Evolutionary conservation across 495 filamentous ascomycete genomes (phyloP), one percentile per base, ranked within the genome.

Genomic region (Gamarada debralockiae): DNA sequence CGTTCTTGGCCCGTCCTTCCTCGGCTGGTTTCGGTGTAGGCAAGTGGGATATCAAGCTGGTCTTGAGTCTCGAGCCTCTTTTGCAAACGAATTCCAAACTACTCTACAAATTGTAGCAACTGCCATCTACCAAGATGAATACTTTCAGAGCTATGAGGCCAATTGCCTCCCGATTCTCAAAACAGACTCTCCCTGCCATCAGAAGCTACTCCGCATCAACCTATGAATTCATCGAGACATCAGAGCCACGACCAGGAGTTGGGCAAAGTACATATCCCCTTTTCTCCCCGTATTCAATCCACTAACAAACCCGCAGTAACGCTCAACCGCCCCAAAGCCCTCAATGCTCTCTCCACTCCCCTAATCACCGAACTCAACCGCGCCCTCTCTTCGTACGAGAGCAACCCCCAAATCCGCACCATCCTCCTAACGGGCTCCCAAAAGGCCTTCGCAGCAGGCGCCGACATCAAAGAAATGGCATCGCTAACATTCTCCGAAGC

Each of bases 381-480:
- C 50, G 90, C 90, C 23, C 82, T 98, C 55, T 72, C 67, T 53
- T 73, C 77, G 43, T 81, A 93, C 70, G 86, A 95, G 60, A 62
- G 76, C 45, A 81, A 88, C 61, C 78, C 83, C 44, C 67, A 71
- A 47, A 84, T 90, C 57, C 79, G 84, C 27, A 84, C 85, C 40
- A 87, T 96, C 56, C 72, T 98, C 43, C 81, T 98, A 36, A 97
- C 93, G 0, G 93, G 93, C 43, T 89, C 80, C 54, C 78, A 86
- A 48, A 86, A 84, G 65, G 90, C 92, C 39, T 98, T 98, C 67
- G 93, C 93, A 2, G 93, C 93, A 54, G 93, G 93, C 50, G 93
- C 93, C 52, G 93, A 98, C 71, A 98, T 98, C 72, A 97, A 97
- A 70, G 93, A 98, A 74, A 98, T 98, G 93, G 83, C 87, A 34